phyloP scores from a whole-genome alignment of 202 grass and related monocot species.

The Miscanthus sacchariflorus region DNA sequence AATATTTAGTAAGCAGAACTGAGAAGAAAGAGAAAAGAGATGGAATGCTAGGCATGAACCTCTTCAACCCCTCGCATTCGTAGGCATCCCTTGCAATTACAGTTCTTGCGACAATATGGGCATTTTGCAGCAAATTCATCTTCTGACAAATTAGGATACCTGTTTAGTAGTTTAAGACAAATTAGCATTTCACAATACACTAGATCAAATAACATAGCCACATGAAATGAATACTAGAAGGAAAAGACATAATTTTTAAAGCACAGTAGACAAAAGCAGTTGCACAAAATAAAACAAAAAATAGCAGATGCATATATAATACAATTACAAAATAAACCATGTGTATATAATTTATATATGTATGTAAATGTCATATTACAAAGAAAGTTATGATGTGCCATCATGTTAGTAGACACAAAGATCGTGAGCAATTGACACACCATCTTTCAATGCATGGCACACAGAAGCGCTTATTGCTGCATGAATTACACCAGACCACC shows the following conservation, averaged over 20 bases:
- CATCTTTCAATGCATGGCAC: conserved; percentile 61
- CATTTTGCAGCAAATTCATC: conserved; percentile 67
- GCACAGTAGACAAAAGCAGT: not conserved
- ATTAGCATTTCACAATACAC: too few relatives aligned
- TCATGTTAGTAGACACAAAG: conserved; percentile 2
- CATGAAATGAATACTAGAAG: not conserved
- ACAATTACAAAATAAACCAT: not conserved
- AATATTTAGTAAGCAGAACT: not conserved
- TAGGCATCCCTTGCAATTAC: conserved; percentile 87
- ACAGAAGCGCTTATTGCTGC: conserved; percentile 71
- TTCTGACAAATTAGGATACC: conserved; percentile 70
- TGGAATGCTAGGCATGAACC: too few relatives aligned
- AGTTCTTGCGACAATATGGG: conserved; percentile 70
- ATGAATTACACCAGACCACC: conserved; percentile 64
- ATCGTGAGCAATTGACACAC: conserved; percentile 39
- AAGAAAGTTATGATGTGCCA: not conserved
- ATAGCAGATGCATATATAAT: not conserved
- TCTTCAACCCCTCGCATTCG: conserved; percentile 17
- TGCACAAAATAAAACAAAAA: not conserved
- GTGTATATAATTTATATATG: not conserved
- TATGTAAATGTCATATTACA: not conserved
- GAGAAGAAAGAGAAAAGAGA: too few relatives aligned
- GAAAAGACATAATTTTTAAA: not conserved
- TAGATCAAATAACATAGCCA: not conserved
- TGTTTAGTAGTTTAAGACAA: too few relatives aligned